These are phyloP conservation scores for Triangularia verruculosa DNA, from an alignment of 2,329 filamentous ascomycete species.

Conservation along the genomic window DNA sequence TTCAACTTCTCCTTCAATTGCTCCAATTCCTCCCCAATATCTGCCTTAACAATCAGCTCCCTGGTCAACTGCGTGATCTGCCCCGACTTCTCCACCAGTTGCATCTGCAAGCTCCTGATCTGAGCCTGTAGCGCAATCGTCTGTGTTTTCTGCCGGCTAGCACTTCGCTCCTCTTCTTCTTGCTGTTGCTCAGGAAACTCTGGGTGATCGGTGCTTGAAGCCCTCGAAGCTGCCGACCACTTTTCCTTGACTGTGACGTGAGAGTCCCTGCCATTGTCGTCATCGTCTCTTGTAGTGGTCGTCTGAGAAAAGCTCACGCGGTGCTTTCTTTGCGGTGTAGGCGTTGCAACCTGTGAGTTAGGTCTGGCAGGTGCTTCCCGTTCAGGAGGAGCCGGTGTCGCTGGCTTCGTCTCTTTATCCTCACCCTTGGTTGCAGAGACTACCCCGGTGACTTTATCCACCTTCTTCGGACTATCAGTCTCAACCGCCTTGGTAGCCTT, in stretches of 20 bases:
- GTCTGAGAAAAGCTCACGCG: neutral
- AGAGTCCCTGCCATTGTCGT: neutral
- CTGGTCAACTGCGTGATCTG: constrained; percentile 45
- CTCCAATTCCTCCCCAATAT: constrained; percentile 30
- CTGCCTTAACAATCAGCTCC: constrained; percentile 35
- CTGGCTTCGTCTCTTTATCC: neutral
- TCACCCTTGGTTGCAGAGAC: neutral
- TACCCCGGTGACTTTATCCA: neutral
- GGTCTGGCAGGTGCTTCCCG: neutral
- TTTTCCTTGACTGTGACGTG: neutral
- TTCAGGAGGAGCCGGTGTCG: neutral
- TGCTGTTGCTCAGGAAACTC: constrained; percentile 15
- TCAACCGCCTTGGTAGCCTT: neutral
- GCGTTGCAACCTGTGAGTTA: neutral
- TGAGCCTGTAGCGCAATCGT: constrained; percentile 42
- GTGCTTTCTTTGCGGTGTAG: neutral
- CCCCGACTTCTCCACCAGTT: constrained; percentile 45
- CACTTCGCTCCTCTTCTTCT: constrained; percentile 6
- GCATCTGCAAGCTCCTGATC: constrained; percentile 47
- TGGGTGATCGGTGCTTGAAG: constrained; percentile 1
- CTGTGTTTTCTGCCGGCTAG: constrained; percentile 14
- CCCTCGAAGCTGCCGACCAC: neutral
- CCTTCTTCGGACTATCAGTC: neutral
- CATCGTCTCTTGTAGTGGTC: neutral
- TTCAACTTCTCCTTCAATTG: constrained; percentile 49